These are phyloP conservation scores for Daldinia caldariorum DNA, from an alignment of 495 filamentous ascomycete species.

Conservation along the genomic window DNA sequence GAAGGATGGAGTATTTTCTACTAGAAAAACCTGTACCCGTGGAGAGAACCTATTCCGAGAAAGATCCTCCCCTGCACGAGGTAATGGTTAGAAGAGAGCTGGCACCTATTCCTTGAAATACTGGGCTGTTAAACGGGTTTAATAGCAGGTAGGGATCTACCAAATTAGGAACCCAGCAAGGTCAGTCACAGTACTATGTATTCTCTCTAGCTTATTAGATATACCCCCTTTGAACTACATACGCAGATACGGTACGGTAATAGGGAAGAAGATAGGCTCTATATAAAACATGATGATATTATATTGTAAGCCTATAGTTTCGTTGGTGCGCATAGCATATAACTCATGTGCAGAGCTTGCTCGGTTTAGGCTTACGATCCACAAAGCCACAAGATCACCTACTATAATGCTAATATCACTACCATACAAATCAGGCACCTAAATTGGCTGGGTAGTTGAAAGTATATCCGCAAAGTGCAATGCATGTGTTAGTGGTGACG, in stretches of 20 bases:
- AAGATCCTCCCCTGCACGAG: constrained; percentile 18
- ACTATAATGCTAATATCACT: neutral
- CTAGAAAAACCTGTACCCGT: constrained; percentile 18
- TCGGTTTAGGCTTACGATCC: constrained; percentile 17
- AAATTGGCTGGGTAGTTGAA: constrained; percentile 3
- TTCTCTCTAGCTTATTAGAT: constrained; percentile 11
- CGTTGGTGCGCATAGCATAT: constrained; percentile 18
- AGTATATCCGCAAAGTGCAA: constrained; percentile 12
- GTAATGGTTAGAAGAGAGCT: constrained; percentile 16
- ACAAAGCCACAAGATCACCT: constrained; percentile 17
- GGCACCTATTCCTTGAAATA: constrained; percentile 32
- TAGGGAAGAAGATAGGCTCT: constrained; percentile 9
- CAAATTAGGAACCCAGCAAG: constrained; percentile 19
- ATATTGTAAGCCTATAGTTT: constrained; percentile 11
- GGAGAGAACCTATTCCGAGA: constrained; percentile 33
- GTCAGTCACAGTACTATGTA: neutral
- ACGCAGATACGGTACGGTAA: neutral
- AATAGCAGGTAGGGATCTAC: constrained; percentile 14
- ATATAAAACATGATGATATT: constrained; percentile 1
- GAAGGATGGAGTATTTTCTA: constrained; percentile 15
- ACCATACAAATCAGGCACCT: constrained; percentile 15
- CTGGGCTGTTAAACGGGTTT: constrained; percentile 27
- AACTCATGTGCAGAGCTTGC: constrained; percentile 32
- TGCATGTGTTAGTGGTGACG: constrained; percentile 10
- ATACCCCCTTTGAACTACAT: constrained; percentile 13